These are phyloP conservation scores for Cytospora chrysosperma DNA, from an alignment of 2,329 filamentous ascomycete genomes.

Conservation along the genomic window DNA sequence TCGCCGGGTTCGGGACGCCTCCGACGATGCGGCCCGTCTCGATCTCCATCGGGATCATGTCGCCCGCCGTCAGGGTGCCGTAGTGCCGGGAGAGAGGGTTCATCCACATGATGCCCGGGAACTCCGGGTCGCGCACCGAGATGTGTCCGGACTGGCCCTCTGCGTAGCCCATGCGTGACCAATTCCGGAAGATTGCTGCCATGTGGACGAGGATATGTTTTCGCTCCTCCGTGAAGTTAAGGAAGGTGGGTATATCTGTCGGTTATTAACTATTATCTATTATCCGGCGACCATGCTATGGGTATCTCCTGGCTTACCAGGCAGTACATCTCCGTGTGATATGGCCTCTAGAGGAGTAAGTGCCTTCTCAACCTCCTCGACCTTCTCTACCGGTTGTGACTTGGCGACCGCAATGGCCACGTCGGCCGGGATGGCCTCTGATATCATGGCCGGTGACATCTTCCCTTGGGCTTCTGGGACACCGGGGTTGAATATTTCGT, in stretches of 20 bases:
- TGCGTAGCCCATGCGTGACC: conserved; percentile 61
- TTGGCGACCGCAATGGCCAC: conserved; percentile 12
- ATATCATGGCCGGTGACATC: conserved; percentile 20
- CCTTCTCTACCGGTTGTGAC: conserved; percentile 8
- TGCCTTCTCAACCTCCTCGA: conserved; percentile 22
- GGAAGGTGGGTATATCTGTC: conserved; percentile 45
- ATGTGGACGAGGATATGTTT: conserved; percentile 66
- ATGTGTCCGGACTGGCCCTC: conserved; percentile 68
- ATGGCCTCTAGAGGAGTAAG: conserved; percentile 31
- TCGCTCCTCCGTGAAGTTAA: conserved; percentile 46
- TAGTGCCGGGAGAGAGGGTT: conserved; percentile 68
- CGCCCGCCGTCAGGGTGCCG: conserved; percentile 61
- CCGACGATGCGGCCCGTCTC: conserved; percentile 59
- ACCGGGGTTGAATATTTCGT: not conserved
- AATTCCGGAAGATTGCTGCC: conserved; percentile 66
- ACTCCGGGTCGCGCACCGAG: conserved; percentile 63
- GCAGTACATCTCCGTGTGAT: conserved; percentile 31
- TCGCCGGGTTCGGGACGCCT: conserved; percentile 54
- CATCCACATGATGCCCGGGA: conserved; percentile 65
- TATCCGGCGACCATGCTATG: not conserved
- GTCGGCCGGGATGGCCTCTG: not conserved
- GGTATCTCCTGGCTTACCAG: conserved; percentile 24
- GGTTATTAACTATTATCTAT: conserved; percentile 1
- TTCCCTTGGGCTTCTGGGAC: not conserved
- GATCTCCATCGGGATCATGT: conserved; percentile 66